These are phyloP conservation scores for Paecilomyces fulvus DNA, from an alignment of 2,329 filamentous ascomycete species.

Conservation along the genomic window DNA sequence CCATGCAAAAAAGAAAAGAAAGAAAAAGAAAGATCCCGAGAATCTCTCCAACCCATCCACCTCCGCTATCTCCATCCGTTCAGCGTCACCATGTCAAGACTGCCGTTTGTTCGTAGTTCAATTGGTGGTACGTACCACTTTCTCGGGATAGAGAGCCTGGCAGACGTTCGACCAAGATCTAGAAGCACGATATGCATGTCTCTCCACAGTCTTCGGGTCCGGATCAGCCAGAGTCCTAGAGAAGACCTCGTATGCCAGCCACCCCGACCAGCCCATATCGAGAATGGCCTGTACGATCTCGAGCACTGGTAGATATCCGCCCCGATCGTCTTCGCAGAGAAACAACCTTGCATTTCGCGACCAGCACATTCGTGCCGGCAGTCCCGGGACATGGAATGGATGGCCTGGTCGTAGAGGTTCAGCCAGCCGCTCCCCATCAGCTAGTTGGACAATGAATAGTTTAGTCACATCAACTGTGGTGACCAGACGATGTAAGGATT, in stretches of 20 bases:
- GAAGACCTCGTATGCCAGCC: constrained; percentile 66
- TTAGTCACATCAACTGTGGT: constrained; percentile 51
- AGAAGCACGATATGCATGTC: constrained; percentile 35
- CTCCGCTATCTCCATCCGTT: not conserved
- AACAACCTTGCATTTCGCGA: constrained; percentile 65
- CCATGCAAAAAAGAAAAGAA: no score
- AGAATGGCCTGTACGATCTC: constrained; percentile 56
- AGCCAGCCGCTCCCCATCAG: constrained; percentile 59
- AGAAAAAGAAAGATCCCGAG: not conserved
- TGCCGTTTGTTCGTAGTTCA: not conserved
- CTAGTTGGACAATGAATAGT: constrained; percentile 69
- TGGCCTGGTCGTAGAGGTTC: constrained; percentile 51
- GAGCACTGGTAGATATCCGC: constrained; percentile 59
- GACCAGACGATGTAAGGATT: constrained; percentile 49
- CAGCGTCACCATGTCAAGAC: not conserved
- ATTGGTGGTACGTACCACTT: not conserved
- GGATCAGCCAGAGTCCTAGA: constrained; percentile 49
- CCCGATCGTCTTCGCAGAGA: constrained; percentile 52
- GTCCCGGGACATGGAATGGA: constrained; percentile 48
- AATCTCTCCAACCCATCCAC: not conserved
- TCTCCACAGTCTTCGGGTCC: constrained; percentile 45
- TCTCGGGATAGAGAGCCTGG: not conserved
- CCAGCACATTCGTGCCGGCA: constrained; percentile 66
- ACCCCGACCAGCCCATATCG: constrained; percentile 58
- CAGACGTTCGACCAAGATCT: not conserved